Evolutionary conservation across 2,329 filamentous ascomycete genomes (phyloP).

Genomic region (Trichoderma endophyticum): DNA sequence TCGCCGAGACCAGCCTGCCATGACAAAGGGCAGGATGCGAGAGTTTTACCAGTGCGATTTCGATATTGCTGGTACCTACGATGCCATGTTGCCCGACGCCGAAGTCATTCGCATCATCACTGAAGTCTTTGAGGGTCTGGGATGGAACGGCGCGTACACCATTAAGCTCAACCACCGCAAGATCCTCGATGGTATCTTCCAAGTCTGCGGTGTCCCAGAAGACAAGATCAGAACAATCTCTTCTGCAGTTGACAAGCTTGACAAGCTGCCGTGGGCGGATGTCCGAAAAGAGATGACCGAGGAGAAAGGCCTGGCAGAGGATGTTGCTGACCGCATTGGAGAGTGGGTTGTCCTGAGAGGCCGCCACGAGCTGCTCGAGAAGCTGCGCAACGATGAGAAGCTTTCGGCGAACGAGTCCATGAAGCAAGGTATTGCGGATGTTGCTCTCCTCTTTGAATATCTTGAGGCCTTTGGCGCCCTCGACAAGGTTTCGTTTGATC

Average conservation of each 20-base stretch:
- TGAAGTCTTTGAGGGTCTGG: constrained; percentile 80
- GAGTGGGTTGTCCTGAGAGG: constrained; percentile 79
- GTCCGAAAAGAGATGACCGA: constrained; percentile 91
- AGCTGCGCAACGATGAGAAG: constrained; percentile 63
- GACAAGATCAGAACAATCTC: constrained; percentile 88
- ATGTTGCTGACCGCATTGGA: constrained; percentile 82
- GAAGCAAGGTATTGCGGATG: constrained; percentile 76
- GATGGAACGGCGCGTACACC: constrained; percentile 70
- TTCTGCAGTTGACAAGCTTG: constrained; percentile 91
- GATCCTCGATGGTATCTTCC: constrained; percentile 88
- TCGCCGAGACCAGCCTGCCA: constrained; percentile 51
- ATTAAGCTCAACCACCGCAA: constrained; percentile 96
- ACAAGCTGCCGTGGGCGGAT: constrained; percentile 87
- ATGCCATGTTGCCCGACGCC: constrained; percentile 87
- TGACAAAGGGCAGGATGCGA: constrained; percentile 88
- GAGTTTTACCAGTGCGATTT: constrained; percentile 99
- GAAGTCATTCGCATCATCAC: constrained; percentile 81
- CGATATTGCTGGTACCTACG: constrained; percentile 84
- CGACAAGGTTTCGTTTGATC: constrained; percentile 78
- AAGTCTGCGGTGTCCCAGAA: constrained; percentile 81
- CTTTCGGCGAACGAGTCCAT: constrained; percentile 70
- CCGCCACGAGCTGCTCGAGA: constrained; percentile 68
- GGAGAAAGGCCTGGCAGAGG: constrained; percentile 75
- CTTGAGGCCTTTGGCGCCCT: constrained; percentile 72
- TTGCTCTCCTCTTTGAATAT: constrained; percentile 77